Base-by-base conservation (phyloP, 2,329 filamentous ascomycete species). In the Neopestalotiopsis sp. region DNA sequence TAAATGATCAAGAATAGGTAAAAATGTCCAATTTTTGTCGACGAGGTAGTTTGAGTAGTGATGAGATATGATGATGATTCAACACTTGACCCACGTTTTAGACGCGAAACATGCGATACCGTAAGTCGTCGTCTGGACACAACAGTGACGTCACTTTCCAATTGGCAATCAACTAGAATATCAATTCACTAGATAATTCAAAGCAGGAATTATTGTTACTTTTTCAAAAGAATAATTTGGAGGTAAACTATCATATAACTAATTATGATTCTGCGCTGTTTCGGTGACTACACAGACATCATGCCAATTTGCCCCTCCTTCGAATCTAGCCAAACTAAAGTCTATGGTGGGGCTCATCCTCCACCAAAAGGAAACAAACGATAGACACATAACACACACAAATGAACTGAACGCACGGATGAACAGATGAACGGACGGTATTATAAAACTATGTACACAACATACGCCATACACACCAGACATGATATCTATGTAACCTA, bases 331-430 rank as follows among this genome's bases (percentile, higher is more conserved):
- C 45, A 14, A 53, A 53, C 14, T n/a, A 7, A 45, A 53, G 7
- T 53, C 45, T n/a, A n/a, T 53, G n/a, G 45, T 20, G 45, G 45
- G 17, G 45, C 45, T 53, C 45, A n/a, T 10, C 34, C 34, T 10
- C 10, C 34, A 30, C 57, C 20, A 17, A 38, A 71, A 70, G 69
- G 67, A 67, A 59, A 70, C 45, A 71, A 61, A 72, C 57, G 14
- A 68, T 38, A 28, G 24, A 67, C 62, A 58, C 67, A 17, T 38
- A 38, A 38, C 34, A 56, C 13, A 71, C 30, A 1, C 0, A 66
- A 10, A 30, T 12, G 20, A 57, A 66, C 64, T 28, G 53, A 66
- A 66, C 42, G 42, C n/a, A 66, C 45, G 45, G 45, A 53, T 53
- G 45, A 53, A 53, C 45, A 24, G n/a, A 53, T 53, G 45, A 53